A percentile compares a stretch with the other conserved stretches of the same genome.
phyloP scores from a whole-genome alignment of 148 eudicot genomes.

The Fagopyrum tataricum region DNA sequence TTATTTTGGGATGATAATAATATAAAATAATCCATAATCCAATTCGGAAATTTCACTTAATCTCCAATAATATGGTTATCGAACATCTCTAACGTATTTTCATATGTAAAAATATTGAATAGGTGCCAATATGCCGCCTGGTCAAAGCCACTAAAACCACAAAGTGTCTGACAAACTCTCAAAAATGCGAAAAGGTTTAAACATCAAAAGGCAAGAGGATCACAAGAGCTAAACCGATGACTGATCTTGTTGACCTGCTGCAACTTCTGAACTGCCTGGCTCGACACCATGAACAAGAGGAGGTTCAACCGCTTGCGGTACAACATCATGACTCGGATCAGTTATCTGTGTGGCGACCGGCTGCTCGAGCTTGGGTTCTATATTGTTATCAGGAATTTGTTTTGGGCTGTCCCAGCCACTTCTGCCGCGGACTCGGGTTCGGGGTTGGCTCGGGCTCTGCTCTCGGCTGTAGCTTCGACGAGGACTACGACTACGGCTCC shows the following conservation, averaged over 20 bases:
- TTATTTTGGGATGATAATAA: too few relatives aligned
- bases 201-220: neutral
- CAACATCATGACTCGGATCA: neutral
- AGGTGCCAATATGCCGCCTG: conserved; percentile 6
- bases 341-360: neutral
- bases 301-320: conserved; percentile 1
- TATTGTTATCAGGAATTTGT: conserved; percentile 16
- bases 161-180: neutral
- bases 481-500: conserved; percentile 31
- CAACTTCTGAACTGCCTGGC: conserved; percentile 4
- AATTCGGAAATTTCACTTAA: too few relatives aligned
- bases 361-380: neutral
- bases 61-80: too few relatives aligned
- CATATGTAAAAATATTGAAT: neutral
- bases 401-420: conserved; percentile 29
- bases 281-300: neutral
- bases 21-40: too few relatives aligned
- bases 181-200: neutral
- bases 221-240: neutral
- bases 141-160: neutral
- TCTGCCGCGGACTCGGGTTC: conserved; percentile 14
- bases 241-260: conserved; percentile 1
- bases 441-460: conserved; percentile 26
- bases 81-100: too few relatives aligned
- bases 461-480: conserved; percentile 30